Conservation (phyloP, 1,139 yeast species). For the Debaryomycetaceae sp. region DNA sequence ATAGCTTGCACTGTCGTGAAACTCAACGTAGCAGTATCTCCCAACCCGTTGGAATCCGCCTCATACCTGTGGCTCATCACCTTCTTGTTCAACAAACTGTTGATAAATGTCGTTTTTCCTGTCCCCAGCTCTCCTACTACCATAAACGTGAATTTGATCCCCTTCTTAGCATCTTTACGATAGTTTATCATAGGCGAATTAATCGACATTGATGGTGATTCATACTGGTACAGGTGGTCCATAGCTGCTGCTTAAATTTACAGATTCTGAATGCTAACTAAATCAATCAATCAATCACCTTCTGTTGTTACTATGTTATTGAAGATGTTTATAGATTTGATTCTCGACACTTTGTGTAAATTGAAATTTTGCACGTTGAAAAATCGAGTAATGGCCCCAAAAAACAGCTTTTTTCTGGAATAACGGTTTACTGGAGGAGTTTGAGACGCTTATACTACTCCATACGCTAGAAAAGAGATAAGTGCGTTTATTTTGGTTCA, state of each 20-base stretch:
- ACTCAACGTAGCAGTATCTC: constrained; percentile 48
- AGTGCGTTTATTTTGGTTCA: no score
- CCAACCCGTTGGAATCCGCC: constrained; percentile 19
- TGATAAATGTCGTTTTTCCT: constrained; percentile 84
- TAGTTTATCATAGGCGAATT: constrained; percentile 49
- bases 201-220: constrained; percentile 32
- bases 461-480: no score
- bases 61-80: constrained; percentile 59
- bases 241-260: constrained; percentile 8
- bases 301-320: neutral
- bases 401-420: neutral
- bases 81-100: constrained; percentile 64
- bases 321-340: neutral
- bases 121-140: constrained; percentile 83
- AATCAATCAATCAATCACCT: neutral
- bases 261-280: neutral
- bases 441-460: no score
- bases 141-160: constrained; percentile 78
- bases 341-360: neutral
- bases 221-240: constrained; percentile 30
- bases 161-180: constrained; percentile 77
- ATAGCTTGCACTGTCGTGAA: constrained; percentile 51
- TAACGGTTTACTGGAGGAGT: no score
- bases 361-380: neutral
- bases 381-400: constrained; percentile 1